phyloP scores from a whole-genome alignment of 2,329 filamentous ascomycete genomes.

The Aureobasidium melanogenum region DNA sequence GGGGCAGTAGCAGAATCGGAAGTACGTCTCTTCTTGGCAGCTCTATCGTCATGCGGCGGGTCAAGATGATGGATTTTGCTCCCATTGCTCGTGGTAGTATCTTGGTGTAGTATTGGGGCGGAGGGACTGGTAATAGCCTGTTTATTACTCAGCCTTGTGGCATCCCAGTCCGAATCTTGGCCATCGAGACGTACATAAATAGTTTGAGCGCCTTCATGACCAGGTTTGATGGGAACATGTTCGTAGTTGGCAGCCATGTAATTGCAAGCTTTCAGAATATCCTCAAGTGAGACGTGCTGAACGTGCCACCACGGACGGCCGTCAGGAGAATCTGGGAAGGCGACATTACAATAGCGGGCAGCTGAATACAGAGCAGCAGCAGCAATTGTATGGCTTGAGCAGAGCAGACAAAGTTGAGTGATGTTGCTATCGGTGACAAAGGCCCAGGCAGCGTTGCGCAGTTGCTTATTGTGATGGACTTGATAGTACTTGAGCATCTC shows the following conservation, averaged over 20 bases:
- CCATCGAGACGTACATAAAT: conserved; percentile 38
- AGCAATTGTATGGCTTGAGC: conserved; percentile 71
- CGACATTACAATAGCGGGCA: conserved; percentile 62
- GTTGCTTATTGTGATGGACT: conserved; percentile 67
- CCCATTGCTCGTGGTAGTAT: conserved; percentile 21
- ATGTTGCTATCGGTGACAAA: conserved; percentile 87
- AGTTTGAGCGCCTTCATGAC: conserved; percentile 29
- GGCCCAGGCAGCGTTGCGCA: conserved; percentile 83
- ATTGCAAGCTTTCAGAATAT: conserved; percentile 65
- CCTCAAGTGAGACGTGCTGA: conserved; percentile 60
- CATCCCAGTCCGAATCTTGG: conserved; percentile 20
- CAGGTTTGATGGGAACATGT: conserved; percentile 27
- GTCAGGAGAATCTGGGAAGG: conserved; percentile 63
- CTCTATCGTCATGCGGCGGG: conserved; percentile 19
- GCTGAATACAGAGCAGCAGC: conserved; percentile 82
- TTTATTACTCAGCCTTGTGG: conserved; percentile 21
- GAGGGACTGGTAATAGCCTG: conserved; percentile 18
- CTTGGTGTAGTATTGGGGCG: conserved; percentile 17
- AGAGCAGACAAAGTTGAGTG: conserved; percentile 74
- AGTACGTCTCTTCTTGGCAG: conserved; percentile 15
- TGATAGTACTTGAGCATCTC: conserved; percentile 66
- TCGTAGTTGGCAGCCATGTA: conserved; percentile 56
- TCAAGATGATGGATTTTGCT: conserved; percentile 19
- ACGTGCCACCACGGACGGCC: conserved; percentile 83
- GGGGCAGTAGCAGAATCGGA: not conserved